Evolutionary conservation across 2,329 filamentous ascomycete genomes (phyloP).

Genomic region (Cladosporium sp.): DNA sequence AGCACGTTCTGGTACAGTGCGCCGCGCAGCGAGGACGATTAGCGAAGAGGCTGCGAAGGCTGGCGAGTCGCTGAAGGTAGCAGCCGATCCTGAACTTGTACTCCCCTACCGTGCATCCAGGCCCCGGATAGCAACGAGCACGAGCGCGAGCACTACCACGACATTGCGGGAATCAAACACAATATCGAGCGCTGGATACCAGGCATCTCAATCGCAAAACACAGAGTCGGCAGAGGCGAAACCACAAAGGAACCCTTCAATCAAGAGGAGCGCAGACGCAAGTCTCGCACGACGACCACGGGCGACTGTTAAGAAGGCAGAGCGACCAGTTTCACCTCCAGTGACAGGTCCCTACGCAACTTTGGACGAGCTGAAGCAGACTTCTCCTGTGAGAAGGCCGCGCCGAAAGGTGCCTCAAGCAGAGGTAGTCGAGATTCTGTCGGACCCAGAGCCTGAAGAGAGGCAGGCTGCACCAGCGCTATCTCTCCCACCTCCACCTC

Average conservation of each 20-base stretch:
- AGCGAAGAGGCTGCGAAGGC: slow-evolving; percentile 35
- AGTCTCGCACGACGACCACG: slow-evolving; percentile 39
- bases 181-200: slow-evolving; percentile 28
- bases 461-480: slow-evolving; percentile 23
- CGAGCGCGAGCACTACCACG: slow-evolving; percentile 17
- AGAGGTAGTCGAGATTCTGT: slow-evolving; percentile 39
- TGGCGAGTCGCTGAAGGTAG: slow-evolving; percentile 17
- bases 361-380: slow-evolving; percentile 35
- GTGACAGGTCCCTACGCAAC: slow-evolving; percentile 33
- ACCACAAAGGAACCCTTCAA: slow-evolving; percentile 26
- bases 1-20: slow-evolving; percentile 30
- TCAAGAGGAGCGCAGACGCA: slow-evolving; percentile 37
- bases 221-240: slow-evolving; percentile 30
- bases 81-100: slow-evolving; percentile 28
- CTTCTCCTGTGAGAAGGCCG: slow-evolving; percentile 29
- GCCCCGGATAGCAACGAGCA: slow-evolving; percentile 21
- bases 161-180: slow-evolving; percentile 28
- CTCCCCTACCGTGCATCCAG: slow-evolving; percentile 23
- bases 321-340: slow-evolving; percentile 30
- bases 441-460: slow-evolving; percentile 34
- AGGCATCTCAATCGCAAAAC: slow-evolving; percentile 27
- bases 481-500: slow-evolving; percentile 32
- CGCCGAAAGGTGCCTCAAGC: slow-evolving; percentile 29
- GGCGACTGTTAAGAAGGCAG: slow-evolving; percentile 25
- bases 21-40: slow-evolving; percentile 34